Evolutionary conservation across 2,329 filamentous ascomycete species (phyloP), one percentile per base, ranked within the genome.

Genomic region (Pestalotiopsis sp.): DNA sequence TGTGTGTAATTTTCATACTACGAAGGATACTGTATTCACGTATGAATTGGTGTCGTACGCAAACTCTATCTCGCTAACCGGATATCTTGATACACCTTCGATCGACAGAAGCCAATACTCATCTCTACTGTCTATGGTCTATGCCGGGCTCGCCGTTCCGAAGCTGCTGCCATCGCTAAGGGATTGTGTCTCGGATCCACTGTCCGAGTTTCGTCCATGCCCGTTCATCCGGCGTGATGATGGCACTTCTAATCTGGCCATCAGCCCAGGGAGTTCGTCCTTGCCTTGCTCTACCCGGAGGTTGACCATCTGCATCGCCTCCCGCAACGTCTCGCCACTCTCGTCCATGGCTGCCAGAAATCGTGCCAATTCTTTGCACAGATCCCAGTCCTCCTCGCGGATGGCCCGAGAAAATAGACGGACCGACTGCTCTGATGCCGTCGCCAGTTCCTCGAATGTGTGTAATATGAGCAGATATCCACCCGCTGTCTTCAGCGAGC

Each of bases 391-490:
- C 63, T 91, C 90, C 78, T 95, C 94, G 39, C 90, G 86, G 75
- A 95, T 95, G 0, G 95, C 96, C 63, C 93, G 86, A 39, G 89
- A 90, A 68, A 99, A 87, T 27, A 99, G 84, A 13, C 94, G 89
- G 4, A 97, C 92, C 23, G 94, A 91, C 77, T 95, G 92, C 74
- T 93, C 91, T 14, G 90, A 91, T 23, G 90, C 92, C 2, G 90
- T 86, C 12, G 86, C 88, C 57, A 92, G 80, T 78, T 93, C 91
- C 72, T 92, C 89, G 69, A 92, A 86, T 0, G 94, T 97, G 77
- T 99, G 95, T 45, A 99, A 84, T 45, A 99, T 93, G 20, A 99
- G 89, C n/a, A 99, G 86, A 79, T 98, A 99, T 0, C 97, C 96
- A 11, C 95, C 95, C 2, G 96, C 97, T 5, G 96, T 99, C 81